Conservation (phyloP, 495 filamentous ascomycete species). For the Clohesyomyces aquaticus region DNA sequence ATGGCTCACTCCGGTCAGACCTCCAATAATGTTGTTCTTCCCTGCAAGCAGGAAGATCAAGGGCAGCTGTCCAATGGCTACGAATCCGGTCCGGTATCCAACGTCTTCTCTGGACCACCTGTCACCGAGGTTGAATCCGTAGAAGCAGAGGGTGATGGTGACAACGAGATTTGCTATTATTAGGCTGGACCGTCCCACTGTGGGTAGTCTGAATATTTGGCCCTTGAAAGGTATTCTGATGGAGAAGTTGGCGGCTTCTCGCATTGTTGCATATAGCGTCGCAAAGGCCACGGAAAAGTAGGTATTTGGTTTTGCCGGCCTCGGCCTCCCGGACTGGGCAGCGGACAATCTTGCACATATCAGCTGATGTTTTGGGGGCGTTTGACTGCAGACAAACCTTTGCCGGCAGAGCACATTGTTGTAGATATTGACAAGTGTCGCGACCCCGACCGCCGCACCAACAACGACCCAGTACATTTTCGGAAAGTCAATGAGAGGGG, state of each 20-base stretch:
- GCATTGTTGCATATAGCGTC: slow-evolving; percentile 62
- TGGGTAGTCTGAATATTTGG: slow-evolving; percentile 55
- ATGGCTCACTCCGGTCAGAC: slow-evolving; percentile 68
- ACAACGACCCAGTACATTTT: slow-evolving; percentile 66
- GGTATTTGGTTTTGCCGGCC: slow-evolving; percentile 69
- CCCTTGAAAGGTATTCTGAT: slow-evolving; percentile 55
- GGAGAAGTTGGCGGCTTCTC: slow-evolving; percentile 70
- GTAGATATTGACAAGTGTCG: slow-evolving; percentile 54
- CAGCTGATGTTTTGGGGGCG: slow-evolving; percentile 26
- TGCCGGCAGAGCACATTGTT: slow-evolving; percentile 53
- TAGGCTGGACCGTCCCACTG: slow-evolving; percentile 59
- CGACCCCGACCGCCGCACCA: slow-evolving; percentile 58
- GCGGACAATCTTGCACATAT: slow-evolving; percentile 43
- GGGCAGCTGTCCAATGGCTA: slow-evolving; percentile 80
- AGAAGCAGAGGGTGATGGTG: slow-evolving; percentile 61
- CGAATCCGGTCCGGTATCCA: slow-evolving; percentile 74
- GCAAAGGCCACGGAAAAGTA: slow-evolving; percentile 60
- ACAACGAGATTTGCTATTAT: slow-evolving; percentile 60
- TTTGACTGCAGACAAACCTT: slow-evolving; percentile 48
- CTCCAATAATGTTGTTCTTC: slow-evolving; percentile 75
- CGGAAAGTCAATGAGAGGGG: slow-evolving; percentile 53
- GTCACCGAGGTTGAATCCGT: slow-evolving; percentile 48
- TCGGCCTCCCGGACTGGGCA: slow-evolving; percentile 48
- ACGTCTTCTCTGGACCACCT: slow-evolving; percentile 67
- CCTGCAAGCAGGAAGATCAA: slow-evolving; percentile 77